Conservation (phyloP, 2,329 filamentous ascomycete genomes). For the Blumeriella jaapii region DNA sequence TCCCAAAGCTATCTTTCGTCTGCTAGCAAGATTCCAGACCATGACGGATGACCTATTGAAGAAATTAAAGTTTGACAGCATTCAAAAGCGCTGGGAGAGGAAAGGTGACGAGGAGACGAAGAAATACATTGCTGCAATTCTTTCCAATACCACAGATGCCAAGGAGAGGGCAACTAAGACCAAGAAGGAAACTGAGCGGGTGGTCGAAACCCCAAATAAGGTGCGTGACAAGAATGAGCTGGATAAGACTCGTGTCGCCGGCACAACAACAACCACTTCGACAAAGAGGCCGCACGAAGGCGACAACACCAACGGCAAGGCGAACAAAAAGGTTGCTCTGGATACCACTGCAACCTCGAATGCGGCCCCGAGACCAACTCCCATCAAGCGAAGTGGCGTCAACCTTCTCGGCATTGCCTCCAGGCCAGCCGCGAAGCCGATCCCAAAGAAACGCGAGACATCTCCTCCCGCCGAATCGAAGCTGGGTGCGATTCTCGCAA, state of each 20-base stretch:
- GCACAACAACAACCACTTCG: conserved; percentile 8
- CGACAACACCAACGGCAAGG: conserved; percentile 22
- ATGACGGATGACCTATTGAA: conserved; percentile 46
- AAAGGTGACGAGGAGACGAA: conserved; percentile 55
- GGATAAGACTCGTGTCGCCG: conserved; percentile 15
- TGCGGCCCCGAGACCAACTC: conserved; percentile 14
- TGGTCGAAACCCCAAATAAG: conserved; percentile 20
- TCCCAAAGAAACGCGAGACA: conserved; percentile 27
- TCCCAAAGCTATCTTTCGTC: conserved; percentile 43
- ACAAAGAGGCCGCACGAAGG: conserved; percentile 26
- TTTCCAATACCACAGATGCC: conserved; percentile 27
- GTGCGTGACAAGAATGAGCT: conserved; percentile 18
- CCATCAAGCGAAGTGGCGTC: conserved; percentile 18
- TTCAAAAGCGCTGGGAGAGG: conserved; percentile 49
- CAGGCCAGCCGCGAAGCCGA: conserved; percentile 23
- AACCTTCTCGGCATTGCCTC: conserved; percentile 24
- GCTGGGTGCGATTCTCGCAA: conserved; percentile 25
- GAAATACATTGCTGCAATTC: conserved; percentile 46
- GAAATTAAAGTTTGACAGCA: conserved; percentile 53
- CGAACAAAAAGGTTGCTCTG: conserved; percentile 26
- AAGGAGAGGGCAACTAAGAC: conserved; percentile 30
- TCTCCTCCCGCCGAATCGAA: conserved; percentile 26
- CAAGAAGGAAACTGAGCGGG: conserved; percentile 30
- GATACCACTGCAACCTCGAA: conserved; percentile 21
- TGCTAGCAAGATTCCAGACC: conserved; percentile 50